Base-by-base conservation (phyloP, 805 yeast genomes). In the Pichia kluyveri region DNA sequence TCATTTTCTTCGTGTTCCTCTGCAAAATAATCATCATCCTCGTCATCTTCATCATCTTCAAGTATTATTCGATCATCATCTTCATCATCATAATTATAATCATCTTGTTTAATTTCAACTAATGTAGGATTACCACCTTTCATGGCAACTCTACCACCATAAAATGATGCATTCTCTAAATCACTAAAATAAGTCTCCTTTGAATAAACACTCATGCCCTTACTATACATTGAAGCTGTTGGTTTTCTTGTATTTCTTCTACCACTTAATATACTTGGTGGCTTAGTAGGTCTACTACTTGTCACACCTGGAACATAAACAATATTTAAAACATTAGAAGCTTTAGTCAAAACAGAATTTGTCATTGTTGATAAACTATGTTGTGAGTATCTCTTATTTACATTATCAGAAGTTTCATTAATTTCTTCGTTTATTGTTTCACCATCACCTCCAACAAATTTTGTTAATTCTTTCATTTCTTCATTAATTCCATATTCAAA, bases 281-380 rank as follows among this genome's bases (percentile, higher is more conserved):
- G 47, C 28, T 40, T 42, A 9, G 40, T 38, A 2, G 54, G 47
- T 41, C 59, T 51, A 10, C 60, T 49, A 42, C 77, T 73, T 5
- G 89, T 86, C 41, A 89, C 96, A 37, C 97, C 97, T 0, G 97
- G 98, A 51, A 90, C 86, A 61, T 89, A 90, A 3, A 96, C 96
- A 49, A 91, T 83, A 18, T 96, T 96, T 51, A 90, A 75, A 54
- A 90, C 81, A 63, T 90, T 89, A 14, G 95, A 85, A 5, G 95
- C 95, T 56, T 83, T 79, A 11, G 93, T 82, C 43, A 82, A 71
- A 14, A 82, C 77, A 8, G 89, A 77, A 31, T 85, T 76, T 9
- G 90, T 84, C 42, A 51, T 40, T 41, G 66, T 62, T 6, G 61
- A 51, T 27, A 56, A 54, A 39, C 68, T 63, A 14, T 58, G 60